These are phyloP conservation scores for Penicillium glabrum DNA, from an alignment of 2,329 filamentous ascomycete species.

Conservation along the genomic window DNA sequence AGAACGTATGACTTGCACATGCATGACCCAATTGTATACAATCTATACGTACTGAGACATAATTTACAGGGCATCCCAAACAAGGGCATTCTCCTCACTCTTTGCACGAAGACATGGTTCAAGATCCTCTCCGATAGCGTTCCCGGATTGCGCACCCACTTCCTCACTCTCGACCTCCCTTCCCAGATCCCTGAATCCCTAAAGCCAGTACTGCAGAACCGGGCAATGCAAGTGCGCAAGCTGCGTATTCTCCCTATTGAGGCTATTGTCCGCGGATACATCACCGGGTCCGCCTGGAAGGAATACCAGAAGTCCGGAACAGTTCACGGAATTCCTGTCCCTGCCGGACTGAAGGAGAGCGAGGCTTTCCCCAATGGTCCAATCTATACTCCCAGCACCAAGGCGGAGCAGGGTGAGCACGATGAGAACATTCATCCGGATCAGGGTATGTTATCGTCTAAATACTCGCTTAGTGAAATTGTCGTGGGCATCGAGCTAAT, in stretches of 20 bases:
- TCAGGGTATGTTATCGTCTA: conserved; percentile 46
- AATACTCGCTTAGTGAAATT: background rate
- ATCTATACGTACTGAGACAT: conserved; percentile 14
- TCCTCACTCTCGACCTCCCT: conserved; percentile 60
- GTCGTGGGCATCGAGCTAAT: conserved; percentile 1
- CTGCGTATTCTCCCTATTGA: conserved; percentile 76
- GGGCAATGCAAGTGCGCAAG: conserved; percentile 75
- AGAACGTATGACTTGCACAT: conserved; percentile 56
- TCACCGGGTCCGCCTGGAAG: conserved; percentile 80
- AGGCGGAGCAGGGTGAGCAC: conserved; percentile 75
- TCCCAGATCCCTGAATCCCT: conserved; percentile 49
- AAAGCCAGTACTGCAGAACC: conserved; percentile 56
- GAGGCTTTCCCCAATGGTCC: conserved; percentile 65
- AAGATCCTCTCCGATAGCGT: conserved; percentile 56
- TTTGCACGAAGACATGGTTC: conserved; percentile 70
- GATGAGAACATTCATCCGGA: conserved; percentile 83
- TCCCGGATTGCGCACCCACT: conserved; percentile 62
- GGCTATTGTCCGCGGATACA: conserved; percentile 85
- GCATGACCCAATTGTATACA: background rate
- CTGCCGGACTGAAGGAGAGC: conserved; percentile 68
- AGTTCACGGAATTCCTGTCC: conserved; percentile 73
- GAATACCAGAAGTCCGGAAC: conserved; percentile 75
- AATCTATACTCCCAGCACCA: conserved; percentile 80
- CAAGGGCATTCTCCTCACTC: conserved; percentile 67
- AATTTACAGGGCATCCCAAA: conserved; percentile 60